These are phyloP conservation scores for Rubia occidens DNA, from an alignment of 305 asterid genomes.

Conservation along the genomic window DNA sequence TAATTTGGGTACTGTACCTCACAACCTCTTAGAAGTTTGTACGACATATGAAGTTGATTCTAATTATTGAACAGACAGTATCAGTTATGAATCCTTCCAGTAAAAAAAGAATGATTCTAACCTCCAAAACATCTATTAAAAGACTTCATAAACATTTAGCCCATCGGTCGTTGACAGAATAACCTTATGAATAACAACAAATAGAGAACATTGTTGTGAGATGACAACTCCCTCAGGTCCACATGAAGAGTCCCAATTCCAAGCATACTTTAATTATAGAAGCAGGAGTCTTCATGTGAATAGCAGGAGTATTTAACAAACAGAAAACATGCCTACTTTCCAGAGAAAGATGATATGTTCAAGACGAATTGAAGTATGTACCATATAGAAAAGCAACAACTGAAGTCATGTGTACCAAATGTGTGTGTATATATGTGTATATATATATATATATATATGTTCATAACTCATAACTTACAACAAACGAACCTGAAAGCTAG, in stretches of 20 bases:
- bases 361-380: background rate
- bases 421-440: background rate
- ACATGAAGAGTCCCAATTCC: background rate
- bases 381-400: too few species aligned
- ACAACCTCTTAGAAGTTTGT: background rate
- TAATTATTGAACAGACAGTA: too few species aligned
- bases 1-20: background rate
- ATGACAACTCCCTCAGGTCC: background rate
- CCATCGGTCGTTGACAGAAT: background rate
- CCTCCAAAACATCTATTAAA: background rate
- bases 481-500: conserved; percentile 24
- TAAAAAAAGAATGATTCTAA: too few species aligned
- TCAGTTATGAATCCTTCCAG: background rate
- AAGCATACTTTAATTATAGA: background rate
- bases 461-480: background rate
- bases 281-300: background rate
- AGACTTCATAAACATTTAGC: background rate
- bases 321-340: background rate
- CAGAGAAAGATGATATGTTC: background rate
- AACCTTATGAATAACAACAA: background rate
- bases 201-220: background rate
- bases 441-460: too few species aligned
- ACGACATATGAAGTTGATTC: background rate
- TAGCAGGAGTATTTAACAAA: background rate
- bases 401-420: too few species aligned